phyloP scores from a whole-genome alignment of 225 moss, liverwort and hornwort species.

The Pseudoscleropodium purum region DNA sequence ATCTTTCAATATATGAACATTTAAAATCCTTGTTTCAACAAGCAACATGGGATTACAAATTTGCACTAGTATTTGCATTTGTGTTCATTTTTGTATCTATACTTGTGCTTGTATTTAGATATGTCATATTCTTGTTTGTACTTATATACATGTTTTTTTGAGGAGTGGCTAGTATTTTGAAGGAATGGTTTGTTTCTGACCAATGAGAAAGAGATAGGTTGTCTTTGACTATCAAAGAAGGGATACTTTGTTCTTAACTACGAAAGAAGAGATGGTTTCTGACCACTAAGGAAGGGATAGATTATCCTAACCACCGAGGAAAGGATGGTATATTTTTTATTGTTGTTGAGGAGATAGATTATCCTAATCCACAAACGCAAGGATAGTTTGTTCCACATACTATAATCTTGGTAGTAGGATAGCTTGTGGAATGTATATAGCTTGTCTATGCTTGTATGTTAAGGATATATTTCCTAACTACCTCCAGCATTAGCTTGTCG shows the following conservation, averaged over 20 bases:
- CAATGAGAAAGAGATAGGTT: not conserved
- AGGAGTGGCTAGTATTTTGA: not conserved
- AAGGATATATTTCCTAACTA: not conserved
- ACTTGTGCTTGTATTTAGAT: no score
- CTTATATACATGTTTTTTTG: not conserved
- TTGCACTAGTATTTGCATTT: no score
- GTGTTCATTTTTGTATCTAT: not conserved
- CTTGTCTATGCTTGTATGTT: rapidly evolving
- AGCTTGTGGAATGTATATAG: not conserved
- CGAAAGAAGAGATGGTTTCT: no score
- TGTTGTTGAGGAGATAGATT: not conserved
- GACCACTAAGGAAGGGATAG: not conserved
- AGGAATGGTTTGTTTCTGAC: not conserved
- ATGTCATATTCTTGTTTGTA: not conserved
- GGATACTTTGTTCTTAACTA: no score
- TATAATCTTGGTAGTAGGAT: not conserved
- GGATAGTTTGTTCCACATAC: not conserved
- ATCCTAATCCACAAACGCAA: not conserved
- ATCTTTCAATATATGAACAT: not conserved
- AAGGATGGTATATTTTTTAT: no score
- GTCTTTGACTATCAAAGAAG: rapidly evolving
- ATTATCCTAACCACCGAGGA: not conserved
- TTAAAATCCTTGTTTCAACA: not conserved
- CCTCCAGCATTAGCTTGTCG: not conserved
- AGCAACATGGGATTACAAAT: not conserved